Evolutionary conservation across 257 asterid genomes (phyloP).

Genomic region (Petrea volubilis): DNA sequence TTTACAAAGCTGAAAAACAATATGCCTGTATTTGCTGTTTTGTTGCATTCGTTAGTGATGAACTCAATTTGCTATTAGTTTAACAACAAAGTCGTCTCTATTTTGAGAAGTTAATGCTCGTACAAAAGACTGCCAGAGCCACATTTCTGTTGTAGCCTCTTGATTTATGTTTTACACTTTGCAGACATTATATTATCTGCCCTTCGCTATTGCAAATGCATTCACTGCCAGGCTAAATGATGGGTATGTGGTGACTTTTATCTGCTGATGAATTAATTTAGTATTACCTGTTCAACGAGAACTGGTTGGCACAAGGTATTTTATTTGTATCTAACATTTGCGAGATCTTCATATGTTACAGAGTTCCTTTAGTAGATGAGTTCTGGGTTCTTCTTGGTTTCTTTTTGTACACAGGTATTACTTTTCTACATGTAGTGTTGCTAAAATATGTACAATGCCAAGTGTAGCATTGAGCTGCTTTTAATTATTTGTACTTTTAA

Average conservation of each 20-base stretch:
- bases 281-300: slow-evolving; percentile 4
- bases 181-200: slow-evolving; percentile 92
- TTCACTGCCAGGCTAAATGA: slow-evolving; percentile 95
- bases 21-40: background rate
- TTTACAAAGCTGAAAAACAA: background rate
- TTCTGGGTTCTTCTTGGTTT: slow-evolving; percentile 87
- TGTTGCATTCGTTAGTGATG: background rate
- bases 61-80: too few species aligned
- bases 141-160: background rate
- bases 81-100: too few species aligned
- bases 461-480: background rate
- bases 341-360: slow-evolving; percentile 44
- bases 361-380: slow-evolving; percentile 87
- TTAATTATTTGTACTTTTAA: background rate
- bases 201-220: slow-evolving; percentile 91
- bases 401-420: slow-evolving; percentile 68
- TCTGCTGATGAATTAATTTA: slow-evolving; percentile 15
- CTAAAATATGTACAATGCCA: background rate
- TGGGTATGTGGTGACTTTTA: slow-evolving; percentile 55
- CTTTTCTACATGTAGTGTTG: slow-evolving; percentile 8
- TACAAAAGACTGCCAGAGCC: slow-evolving; percentile 2
- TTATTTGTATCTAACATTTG: background rate
- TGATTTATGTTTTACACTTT: slow-evolving; percentile 21
- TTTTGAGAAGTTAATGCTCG: too few species aligned
- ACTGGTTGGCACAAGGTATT: background rate